Conservation (phyloP, 2,329 filamentous ascomycete genomes). For the Helotiales sp. region DNA sequence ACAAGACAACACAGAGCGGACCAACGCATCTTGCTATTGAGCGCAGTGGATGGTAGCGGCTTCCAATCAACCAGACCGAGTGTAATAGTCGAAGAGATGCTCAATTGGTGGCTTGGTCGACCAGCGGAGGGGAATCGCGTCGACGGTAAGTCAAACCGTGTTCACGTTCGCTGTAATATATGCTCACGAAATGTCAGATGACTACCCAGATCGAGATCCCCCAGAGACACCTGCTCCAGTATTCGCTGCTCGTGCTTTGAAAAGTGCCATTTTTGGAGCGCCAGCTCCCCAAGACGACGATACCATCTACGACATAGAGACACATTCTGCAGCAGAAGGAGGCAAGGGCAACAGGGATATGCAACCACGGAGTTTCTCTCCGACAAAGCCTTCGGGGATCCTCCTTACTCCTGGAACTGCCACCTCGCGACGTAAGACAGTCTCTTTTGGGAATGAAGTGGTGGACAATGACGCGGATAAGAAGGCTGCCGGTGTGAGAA, state of each 20-base stretch:
- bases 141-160: constrained; percentile 31
- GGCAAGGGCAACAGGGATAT: constrained; percentile 32
- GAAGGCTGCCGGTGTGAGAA: constrained; percentile 17
- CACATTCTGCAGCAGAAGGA: constrained; percentile 25
- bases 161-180: not conserved
- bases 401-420: constrained; percentile 68
- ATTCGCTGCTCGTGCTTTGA: constrained; percentile 69
- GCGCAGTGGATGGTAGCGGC: not conserved
- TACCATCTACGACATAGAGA: constrained; percentile 38
- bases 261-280: constrained; percentile 67
- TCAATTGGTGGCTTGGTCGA: constrained; percentile 43
- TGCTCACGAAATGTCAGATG: constrained; percentile 30
- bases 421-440: constrained; percentile 64
- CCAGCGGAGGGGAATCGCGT: constrained; percentile 33
- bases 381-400: constrained; percentile 53
- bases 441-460: constrained; percentile 67
- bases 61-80: not conserved
- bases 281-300: constrained; percentile 50
- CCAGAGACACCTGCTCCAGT: constrained; percentile 70
- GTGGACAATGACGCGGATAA: constrained; percentile 36
- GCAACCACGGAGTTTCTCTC: constrained; percentile 40
- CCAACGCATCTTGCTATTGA: not conserved
- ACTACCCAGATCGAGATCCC: constrained; percentile 47
- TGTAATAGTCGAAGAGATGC: constrained; percentile 34
- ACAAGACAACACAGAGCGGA: not conserved